Evolutionary conservation across 2,329 filamentous ascomycete species (phyloP).

Genomic region (Verticillium dahliae): DNA sequence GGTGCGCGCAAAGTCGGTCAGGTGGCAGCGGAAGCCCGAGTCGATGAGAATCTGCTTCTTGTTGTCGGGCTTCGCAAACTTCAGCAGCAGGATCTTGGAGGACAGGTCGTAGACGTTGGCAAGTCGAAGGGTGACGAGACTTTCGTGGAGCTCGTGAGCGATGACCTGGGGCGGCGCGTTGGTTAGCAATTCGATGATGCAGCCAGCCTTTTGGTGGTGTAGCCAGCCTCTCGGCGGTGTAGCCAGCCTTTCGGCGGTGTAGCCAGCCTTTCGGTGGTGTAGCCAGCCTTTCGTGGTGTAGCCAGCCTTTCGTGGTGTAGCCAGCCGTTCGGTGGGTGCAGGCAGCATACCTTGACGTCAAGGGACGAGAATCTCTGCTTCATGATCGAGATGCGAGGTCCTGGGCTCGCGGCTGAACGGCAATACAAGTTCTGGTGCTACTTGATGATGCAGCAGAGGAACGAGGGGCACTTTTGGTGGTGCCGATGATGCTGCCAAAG

Average conservation of each 20-base stretch:
- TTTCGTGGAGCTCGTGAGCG: slow-evolving; percentile 79
- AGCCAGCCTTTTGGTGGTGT: not conserved
- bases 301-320: not conserved
- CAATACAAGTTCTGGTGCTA: not conserved
- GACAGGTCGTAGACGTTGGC: slow-evolving; percentile 96
- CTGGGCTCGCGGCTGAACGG: not conserved
- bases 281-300: not conserved
- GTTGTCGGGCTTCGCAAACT: slow-evolving; percentile 83
- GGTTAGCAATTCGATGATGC: not conserved
- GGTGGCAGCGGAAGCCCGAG: slow-evolving; percentile 90
- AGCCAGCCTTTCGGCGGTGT: too few species aligned
- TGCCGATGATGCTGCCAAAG: too few species aligned
- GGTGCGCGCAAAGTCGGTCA: slow-evolving; percentile 84
- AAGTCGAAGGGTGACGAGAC: slow-evolving; percentile 71
- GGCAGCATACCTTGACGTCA: slow-evolving; percentile 56
- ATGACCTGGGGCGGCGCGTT: slow-evolving; percentile 59
- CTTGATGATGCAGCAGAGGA: not conserved
- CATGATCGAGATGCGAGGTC: slow-evolving; percentile 40
- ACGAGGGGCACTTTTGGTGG: not conserved
- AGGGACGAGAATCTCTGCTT: slow-evolving; percentile 77
- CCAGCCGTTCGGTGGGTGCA: too few species aligned
- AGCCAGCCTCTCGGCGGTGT: not conserved
- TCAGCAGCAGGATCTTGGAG: slow-evolving; percentile 90
- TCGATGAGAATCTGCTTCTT: slow-evolving; percentile 90
- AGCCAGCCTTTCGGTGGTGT: not conserved